phyloP scores from a whole-genome alignment of 257 asterid genomes.

The Solanum commersonii region DNA sequence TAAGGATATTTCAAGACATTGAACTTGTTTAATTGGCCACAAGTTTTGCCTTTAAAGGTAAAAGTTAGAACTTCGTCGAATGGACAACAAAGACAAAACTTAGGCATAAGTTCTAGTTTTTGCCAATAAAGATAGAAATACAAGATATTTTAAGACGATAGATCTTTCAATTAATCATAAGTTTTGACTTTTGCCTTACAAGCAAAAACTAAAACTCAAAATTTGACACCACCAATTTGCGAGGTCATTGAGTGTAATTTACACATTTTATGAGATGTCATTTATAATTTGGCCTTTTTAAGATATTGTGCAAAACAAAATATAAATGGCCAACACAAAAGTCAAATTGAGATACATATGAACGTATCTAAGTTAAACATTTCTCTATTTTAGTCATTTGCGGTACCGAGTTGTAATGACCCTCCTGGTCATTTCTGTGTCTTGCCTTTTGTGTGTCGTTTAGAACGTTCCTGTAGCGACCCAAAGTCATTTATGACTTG shows the following conservation, averaged over 20 bases:
- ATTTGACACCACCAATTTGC: background rate
- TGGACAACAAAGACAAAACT: no score
- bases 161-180: no score
- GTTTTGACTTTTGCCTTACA: no score
- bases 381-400: background rate
- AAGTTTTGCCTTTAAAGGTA: background rate
- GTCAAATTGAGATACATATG: background rate
- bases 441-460: no score
- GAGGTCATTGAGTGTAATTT: background rate
- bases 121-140: no score
- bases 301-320: background rate
- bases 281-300: background rate
- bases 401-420: no score
- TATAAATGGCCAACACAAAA: background rate
- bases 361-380: background rate
- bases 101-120: no score
- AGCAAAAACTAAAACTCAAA: background rate
- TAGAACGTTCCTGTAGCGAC: no score
- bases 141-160: no score
- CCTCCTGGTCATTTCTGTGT: no score
- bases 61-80: accelerated
- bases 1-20: background rate
- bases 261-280: background rate
- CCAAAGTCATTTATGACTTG: no score
- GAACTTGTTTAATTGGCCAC: background rate